Evolutionary conservation across 1,284 basidiomycete genomes (phyloP).

Genomic region (Coniferiporia weirii): DNA sequence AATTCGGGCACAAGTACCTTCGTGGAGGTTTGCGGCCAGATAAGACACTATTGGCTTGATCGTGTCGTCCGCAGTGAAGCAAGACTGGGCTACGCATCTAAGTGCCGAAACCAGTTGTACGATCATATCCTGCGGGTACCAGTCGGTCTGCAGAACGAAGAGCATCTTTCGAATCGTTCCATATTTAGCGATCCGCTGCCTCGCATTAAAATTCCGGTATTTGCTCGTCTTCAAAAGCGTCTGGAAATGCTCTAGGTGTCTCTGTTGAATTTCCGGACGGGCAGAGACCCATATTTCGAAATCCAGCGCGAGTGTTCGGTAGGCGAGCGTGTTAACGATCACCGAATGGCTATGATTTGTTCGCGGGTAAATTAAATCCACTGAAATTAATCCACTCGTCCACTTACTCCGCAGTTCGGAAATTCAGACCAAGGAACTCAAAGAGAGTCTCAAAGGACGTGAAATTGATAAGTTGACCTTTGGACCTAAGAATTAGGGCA

Average conservation of each 20-base stretch:
- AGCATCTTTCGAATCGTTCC: constrained; percentile 73
- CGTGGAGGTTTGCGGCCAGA: constrained; percentile 77
- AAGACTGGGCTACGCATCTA: constrained; percentile 48
- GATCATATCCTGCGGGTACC: constrained; percentile 57
- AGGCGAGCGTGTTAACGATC: constrained; percentile 78
- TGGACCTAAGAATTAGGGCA: constrained; percentile 66
- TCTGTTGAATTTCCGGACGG: constrained; percentile 60
- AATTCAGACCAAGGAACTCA: constrained; percentile 80
- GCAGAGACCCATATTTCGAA: constrained; percentile 87
- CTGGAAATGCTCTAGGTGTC: constrained; percentile 78
- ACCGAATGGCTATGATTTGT: constrained; percentile 52
- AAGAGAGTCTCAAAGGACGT: constrained; percentile 75
- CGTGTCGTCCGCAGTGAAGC: constrained; percentile 63
- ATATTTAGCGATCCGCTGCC: constrained; percentile 64
- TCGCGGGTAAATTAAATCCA: background rate
- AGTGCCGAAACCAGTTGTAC: constrained; percentile 57
- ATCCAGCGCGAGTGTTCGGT: constrained; percentile 80
- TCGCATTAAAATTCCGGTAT: constrained; percentile 69
- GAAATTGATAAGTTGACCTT: constrained; percentile 72
- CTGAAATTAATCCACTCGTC: background rate
- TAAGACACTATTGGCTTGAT: constrained; percentile 87
- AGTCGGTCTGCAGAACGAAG: constrained; percentile 74
- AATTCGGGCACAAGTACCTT: constrained; percentile 39
- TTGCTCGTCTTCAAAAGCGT: constrained; percentile 69
- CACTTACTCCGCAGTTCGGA: constrained; percentile 72